Evolutionary conservation across 73 alveolate species (phyloP), one percentile per base, ranked within the genome.

Genomic region (Loxodes magnus): DNA sequence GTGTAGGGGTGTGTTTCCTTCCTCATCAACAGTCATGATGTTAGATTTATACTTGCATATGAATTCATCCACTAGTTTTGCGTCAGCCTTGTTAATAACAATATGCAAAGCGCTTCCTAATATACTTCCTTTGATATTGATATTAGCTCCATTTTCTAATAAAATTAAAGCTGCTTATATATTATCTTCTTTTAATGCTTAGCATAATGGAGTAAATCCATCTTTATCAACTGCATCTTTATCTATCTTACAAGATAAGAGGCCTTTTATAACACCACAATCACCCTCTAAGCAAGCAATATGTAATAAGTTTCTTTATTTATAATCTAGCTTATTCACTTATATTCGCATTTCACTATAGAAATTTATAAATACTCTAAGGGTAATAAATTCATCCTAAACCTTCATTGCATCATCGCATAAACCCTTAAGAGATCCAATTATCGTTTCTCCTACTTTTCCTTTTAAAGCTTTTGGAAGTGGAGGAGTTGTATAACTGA

Each of bases 1-100:
- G 31, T 69, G 83, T 7, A 69, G 39, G 2, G 83, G 76, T 9
- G 83, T 49, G 44, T 69, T 69, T 22, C 83, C 83, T 5, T 62
- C 75, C 17, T 33, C 6, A 48, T 69, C 83, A 7, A 24, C 16
- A 3, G 51, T 28, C 33, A 60, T 69, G 16, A 60, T 58, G 16
- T 61, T 64, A 10, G 76, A 74, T 24, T 69, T 62, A 20, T 68
- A 27, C 33, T 69, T 69, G 4, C 69, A 44, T 34, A 69, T 43
- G 50, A 69, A 59, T 48, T 39, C 62, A 24, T 41, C 60, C 10
- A 57, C 53, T 15, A 69, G 65, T 22, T 43, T 22, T 9, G 56
- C 10, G 19, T 69, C 50, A 0, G 35, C 50, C 34, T 54, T 49
- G 15, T 60, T 64, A 5, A 64, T 75, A 5, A 75, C 74, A 46